Percentiles rank a stretch among this genome's conserved stretches.
These are phyloP conservation scores for Lodderomyces metapsilosis DNA, from an alignment of 1,139 yeast genomes.

Conservation along the genomic window DNA sequence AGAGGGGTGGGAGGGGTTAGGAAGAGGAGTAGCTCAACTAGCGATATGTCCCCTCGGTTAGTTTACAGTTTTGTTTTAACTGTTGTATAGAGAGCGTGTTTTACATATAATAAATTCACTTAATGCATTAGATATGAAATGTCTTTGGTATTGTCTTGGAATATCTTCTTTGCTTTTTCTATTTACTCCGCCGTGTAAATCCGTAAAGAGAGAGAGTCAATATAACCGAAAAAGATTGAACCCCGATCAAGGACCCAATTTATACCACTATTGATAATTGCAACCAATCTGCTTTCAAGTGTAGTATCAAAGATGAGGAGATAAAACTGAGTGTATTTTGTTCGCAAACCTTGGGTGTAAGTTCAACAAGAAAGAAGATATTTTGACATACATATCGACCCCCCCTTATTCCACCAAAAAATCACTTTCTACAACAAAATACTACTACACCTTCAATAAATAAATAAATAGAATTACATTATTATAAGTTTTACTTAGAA, in stretches of 20 bases:
- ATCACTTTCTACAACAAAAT: neutral
- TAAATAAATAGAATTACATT: neutral
- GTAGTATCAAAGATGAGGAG: neutral
- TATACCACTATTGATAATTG: no score
- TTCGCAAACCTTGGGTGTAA: neutral
- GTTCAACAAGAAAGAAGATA: neutral
- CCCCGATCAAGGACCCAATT: neutral
- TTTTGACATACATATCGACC: no score
- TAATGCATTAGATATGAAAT: no score
- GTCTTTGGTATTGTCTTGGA: no score
- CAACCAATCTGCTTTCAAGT: no score
- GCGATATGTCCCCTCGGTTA: no score
- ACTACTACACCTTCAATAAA: neutral
- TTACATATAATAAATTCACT: no score
- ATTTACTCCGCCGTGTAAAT: no score
- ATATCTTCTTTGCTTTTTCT: no score
- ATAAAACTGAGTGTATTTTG: neutral
- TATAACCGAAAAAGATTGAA: neutral
- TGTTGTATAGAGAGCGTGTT: no score
- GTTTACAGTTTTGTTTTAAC: no score
- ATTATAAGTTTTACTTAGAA: neutral
- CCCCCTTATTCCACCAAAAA: no score
- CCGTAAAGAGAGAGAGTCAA: neutral
- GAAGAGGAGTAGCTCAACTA: neutral
- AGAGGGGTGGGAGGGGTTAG: neutral